These are phyloP conservation scores for Raphanus raphanistrum DNA, from an alignment of 345 rosid species.

Conservation along the genomic window DNA sequence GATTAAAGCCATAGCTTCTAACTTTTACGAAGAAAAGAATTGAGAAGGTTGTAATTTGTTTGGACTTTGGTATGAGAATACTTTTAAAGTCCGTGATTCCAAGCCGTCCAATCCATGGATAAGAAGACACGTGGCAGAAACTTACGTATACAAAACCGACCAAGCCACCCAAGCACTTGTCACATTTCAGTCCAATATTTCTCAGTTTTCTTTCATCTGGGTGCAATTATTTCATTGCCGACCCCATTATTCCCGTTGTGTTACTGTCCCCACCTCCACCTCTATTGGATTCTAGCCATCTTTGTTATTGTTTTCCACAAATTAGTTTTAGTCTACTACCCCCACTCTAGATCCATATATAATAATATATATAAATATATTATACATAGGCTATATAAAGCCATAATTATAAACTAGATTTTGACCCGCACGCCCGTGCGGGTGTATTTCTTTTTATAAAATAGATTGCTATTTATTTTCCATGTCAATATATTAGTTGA, in stretches of 20 bases:
- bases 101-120: constrained; percentile 40
- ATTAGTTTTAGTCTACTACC: too few relatives aligned
- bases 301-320: neutral
- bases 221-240: constrained; percentile 34
- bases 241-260: constrained; percentile 41
- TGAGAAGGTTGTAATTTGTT: constrained; percentile 21
- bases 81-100: neutral
- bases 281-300: constrained; percentile 8
- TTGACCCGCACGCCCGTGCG: too few relatives aligned
- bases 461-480: too few relatives aligned
- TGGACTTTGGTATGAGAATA: constrained; percentile 31
- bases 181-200: constrained; percentile 20
- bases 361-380: neutral
- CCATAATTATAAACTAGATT: too few relatives aligned
- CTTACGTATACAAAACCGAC: constrained; percentile 37
- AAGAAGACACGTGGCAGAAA: constrained; percentile 23
- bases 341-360: too few relatives aligned
- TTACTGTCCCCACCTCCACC: constrained; percentile 37
- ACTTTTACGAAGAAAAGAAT: neutral
- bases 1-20: neutral
- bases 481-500: too few relatives aligned
- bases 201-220: neutral
- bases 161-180: constrained; percentile 36
- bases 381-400: too few relatives aligned
- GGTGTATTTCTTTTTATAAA: too few relatives aligned